Percentiles rank a stretch among this genome's conserved stretches.
These are phyloP conservation scores for Linnemannia elongata DNA, from an alignment of 192 early-diverging fungal species.

Conservation along the genomic window DNA sequence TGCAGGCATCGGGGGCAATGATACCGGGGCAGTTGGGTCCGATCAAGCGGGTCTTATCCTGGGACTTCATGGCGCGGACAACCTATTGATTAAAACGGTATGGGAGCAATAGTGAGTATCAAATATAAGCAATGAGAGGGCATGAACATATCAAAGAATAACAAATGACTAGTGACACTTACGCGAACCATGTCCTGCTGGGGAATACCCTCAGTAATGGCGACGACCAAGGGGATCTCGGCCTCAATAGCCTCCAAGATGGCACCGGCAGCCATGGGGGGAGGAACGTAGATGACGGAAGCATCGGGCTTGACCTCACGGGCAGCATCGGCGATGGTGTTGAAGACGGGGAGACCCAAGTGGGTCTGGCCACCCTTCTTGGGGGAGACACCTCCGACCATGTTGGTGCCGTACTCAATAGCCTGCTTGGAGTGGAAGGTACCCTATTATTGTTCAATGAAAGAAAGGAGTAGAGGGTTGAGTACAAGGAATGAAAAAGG, in stretches of 20 bases:
- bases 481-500: background rate
- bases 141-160: background rate
- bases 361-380: conserved; percentile 96
- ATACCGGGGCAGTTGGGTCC: conserved; percentile 99
- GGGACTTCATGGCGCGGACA: conserved; percentile 90
- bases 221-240: conserved; percentile 95
- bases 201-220: conserved; percentile 99
- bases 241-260: conserved; percentile 98
- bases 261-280: conserved; percentile 93
- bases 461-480: background rate
- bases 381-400: conserved; percentile 98
- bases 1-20: conserved; percentile 96
- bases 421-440: conserved; percentile 99
- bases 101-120: background rate
- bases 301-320: conserved; percentile 93
- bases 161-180: conserved; percentile 1
- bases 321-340: conserved; percentile 84
- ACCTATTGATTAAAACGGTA: conserved; percentile 62
- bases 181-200: conserved; percentile 99
- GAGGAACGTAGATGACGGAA: conserved; percentile 98
- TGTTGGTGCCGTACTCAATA: conserved; percentile 98
- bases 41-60: conserved; percentile 94
- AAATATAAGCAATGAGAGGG: too few species aligned
- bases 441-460: conserved; percentile 69
- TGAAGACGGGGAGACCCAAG: conserved; percentile 97